These are phyloP conservation scores for Phytophthora pini DNA, from an alignment of 352 stramenopile species.

Conservation along the genomic window DNA sequence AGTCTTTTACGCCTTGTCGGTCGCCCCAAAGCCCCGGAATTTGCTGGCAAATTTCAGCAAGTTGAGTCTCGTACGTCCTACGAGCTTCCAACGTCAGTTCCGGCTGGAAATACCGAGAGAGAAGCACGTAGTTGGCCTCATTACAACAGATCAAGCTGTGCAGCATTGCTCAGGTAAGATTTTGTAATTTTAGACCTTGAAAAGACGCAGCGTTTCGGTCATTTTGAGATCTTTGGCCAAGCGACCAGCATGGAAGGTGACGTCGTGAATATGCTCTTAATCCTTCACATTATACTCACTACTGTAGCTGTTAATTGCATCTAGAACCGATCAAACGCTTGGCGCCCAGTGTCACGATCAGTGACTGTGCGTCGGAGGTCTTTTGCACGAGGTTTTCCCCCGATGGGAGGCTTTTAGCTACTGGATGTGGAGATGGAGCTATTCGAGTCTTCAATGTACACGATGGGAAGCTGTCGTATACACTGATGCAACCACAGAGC, in stretches of 20 bases:
- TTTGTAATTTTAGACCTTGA: slow-evolving; percentile 6
- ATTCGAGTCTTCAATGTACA: slow-evolving; percentile 87
- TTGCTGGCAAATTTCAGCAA: slow-evolving; percentile 54
- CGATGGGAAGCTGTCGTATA: slow-evolving; percentile 84
- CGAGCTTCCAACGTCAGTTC: slow-evolving; percentile 51
- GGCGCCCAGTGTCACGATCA: slow-evolving; percentile 84
- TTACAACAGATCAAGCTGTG: slow-evolving; percentile 75
- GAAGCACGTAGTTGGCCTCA: slow-evolving; percentile 69
- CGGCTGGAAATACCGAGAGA: slow-evolving; percentile 72
- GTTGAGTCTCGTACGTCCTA: slow-evolving; percentile 54
- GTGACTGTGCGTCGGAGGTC: slow-evolving; percentile 88
- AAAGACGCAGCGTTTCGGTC: slow-evolving; percentile 25
- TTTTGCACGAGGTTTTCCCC: slow-evolving; percentile 90
- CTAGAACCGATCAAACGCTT: slow-evolving; percentile 66
- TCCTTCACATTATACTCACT: not conserved
- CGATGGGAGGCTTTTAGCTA: slow-evolving; percentile 83
- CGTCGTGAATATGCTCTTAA: not conserved
- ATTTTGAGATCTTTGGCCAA: slow-evolving; percentile 39
- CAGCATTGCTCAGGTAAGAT: slow-evolving; percentile 45
- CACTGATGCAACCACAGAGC: slow-evolving; percentile 75
- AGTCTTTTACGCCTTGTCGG: slow-evolving; percentile 24
- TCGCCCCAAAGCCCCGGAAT: slow-evolving; percentile 41
- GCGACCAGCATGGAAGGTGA: slow-evolving; percentile 42
- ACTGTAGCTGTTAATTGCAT: not conserved
- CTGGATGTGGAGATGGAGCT: slow-evolving; percentile 85